Evolutionary conservation across 331 rosid genomes (phyloP).

Genomic region (Malus hybrid): DNA sequence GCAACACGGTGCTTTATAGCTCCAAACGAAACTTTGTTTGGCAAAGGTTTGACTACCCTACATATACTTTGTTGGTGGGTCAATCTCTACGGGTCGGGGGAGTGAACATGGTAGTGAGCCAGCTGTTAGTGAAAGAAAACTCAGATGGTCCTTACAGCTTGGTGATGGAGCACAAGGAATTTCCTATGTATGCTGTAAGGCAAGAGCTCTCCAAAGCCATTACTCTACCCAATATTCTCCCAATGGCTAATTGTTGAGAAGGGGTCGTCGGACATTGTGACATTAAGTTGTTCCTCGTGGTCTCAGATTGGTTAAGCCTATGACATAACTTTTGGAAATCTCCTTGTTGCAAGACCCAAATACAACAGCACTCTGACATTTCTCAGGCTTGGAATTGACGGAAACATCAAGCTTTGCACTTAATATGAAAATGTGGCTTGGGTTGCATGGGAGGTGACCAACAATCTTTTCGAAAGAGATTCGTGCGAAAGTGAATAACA

Average conservation of each 20-base stretch:
- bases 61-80: conserved; percentile 47
- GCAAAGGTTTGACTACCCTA: conserved; percentile 48
- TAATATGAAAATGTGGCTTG: conserved; percentile 10
- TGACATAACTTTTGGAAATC: background rate
- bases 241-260: no score
- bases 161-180: conserved; percentile 42
- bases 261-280: background rate
- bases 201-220: conserved; percentile 28
- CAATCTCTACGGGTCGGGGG: conserved; percentile 29
- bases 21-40: conserved; percentile 35
- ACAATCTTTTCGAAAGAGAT: conserved; percentile 18
- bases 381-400: conserved; percentile 27
- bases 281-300: background rate
- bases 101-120: conserved; percentile 28
- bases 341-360: conserved; percentile 9
- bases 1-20: conserved; percentile 46
- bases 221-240: conserved; percentile 14
- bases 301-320: conserved; percentile 3
- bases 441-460: conserved; percentile 11
- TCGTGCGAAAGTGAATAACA: conserved; percentile 17
- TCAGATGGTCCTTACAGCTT: conserved; percentile 38
- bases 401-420: conserved; percentile 21
- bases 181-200: conserved; percentile 34
- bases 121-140: conserved; percentile 29
- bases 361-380: conserved; percentile 19